Percentiles rank a stretch among this genome's conserved stretches.
These are phyloP conservation scores for Ceratocystis colombiana DNA, from an alignment of 2,329 filamentous ascomycete species.

Conservation along the genomic window DNA sequence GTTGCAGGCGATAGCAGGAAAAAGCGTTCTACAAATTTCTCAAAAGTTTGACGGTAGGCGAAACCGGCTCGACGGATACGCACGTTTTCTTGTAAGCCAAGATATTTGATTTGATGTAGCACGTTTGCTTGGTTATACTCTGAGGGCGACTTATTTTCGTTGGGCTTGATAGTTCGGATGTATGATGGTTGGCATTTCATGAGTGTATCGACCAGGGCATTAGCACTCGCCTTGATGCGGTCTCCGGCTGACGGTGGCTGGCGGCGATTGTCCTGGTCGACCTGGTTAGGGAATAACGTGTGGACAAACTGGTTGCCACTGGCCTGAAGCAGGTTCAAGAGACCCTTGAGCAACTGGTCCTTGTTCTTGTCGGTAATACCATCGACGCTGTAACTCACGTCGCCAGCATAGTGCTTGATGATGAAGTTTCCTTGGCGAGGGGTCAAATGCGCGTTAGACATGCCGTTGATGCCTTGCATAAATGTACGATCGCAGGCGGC, in stretches of 20 bases:
- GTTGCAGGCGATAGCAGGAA: conserved; percentile 90
- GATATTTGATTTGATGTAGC: conserved; percentile 95
- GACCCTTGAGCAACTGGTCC: conserved; percentile 87
- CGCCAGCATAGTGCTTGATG: conserved; percentile 96
- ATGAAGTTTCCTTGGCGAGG: conserved; percentile 93
- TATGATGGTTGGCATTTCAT: conserved; percentile 98
- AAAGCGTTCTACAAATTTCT: conserved; percentile 96
- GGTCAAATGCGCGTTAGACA: conserved; percentile 84
- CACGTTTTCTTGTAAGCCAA: conserved; percentile 98
- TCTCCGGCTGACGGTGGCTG: conserved; percentile 91
- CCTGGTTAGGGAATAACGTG: conserved; percentile 78
- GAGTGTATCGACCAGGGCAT: conserved; percentile 83
- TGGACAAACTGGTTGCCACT: conserved; percentile 83
- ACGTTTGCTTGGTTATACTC: conserved; percentile 92
- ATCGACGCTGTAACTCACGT: conserved; percentile 86
- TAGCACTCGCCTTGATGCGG: conserved; percentile 89
- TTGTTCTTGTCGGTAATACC: conserved; percentile 99
- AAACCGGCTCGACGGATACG: conserved; percentile 93
- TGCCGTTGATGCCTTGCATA: conserved; percentile 81
- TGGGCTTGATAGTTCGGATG: conserved; percentile 97
- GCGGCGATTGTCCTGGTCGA: conserved; percentile 91
- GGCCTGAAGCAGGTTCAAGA: conserved; percentile 73
- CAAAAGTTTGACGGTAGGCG: conserved; percentile 91
- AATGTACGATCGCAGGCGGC: conserved; percentile 91
- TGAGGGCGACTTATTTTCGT: conserved; percentile 92